Base-by-base conservation (phyloP, 179 eudicot species). In the Spinacia oleracea region DNA sequence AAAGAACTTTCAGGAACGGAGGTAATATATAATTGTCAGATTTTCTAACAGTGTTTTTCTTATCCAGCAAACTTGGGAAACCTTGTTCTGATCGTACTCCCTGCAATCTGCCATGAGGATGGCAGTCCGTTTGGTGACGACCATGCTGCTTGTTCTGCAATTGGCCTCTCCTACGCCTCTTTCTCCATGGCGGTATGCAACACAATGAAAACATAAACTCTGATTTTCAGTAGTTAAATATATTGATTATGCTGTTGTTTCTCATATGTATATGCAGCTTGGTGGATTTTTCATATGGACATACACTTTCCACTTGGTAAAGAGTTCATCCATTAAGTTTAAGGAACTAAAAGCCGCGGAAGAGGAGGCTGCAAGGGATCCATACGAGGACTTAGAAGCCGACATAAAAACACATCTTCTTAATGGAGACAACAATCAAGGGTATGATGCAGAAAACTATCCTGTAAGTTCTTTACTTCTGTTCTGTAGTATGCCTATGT, bases 271-370 rank as follows among this genome's bases (percentile, higher is more conserved):
- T 38, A 3, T 85, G 80, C 88, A 92, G 98, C 83, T 94, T 82
- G 94, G 96, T 6, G 92, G 92, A 25, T 83, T 92, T 78, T 93
- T 67, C 87, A 88, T 96, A 84, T 96, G 99, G 99, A 93, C 99
- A 40, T 88, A 85, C 80, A 84, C 91, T 51, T 96, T 85, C 85
- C 97, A 93, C 58, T 66, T 93, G 59, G 77, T 96, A 35, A 79
- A 85, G 85, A 85, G 86, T 77, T 90, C 96, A 1, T 84, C 90
- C 0, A 29, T 76, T 25, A 89, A 81, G 69, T 85, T 77, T 53
- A 84, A 73, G 73, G 87, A 82, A 73, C 68, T 85, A 20, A 31
- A 72, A 81, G 84, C 77, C 46, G 83, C 84, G 14, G 82, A 86
- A 58, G 87, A 86, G 34, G 73, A 60, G 63, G 72, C 78, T 48